Base-by-base conservation (phyloP, 352 stramenopile genomes). In the Albugo candida region DNA sequence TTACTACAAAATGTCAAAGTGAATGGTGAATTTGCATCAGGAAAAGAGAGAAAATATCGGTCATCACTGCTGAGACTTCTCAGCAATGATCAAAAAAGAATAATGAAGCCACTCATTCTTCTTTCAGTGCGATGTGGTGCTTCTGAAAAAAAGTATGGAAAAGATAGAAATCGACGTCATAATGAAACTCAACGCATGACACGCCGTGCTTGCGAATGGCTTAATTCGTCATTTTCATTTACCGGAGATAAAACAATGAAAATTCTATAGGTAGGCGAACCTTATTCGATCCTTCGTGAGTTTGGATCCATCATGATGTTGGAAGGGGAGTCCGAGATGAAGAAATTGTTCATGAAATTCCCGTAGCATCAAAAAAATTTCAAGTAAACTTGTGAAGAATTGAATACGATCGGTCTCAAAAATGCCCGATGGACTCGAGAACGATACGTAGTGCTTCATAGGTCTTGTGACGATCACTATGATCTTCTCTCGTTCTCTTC, bases 171-270 rank as follows among this genome's bases (percentile, higher is more conserved):
- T 48, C 67, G 68, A 27, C 63, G 66, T 40, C 31, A 49, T 37
- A 52, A 69, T 45, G 78, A 91, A 49, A 75, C 54, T n/a, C 66
- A 83, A 34, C 83, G 85, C 53, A 70, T 85, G 39, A 71, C 69
- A 34, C 78, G 78, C 2, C 72, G 75, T 14, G 78, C 86, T 20
- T 84, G 69, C 24, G 88, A 91, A 51, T 91, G 78, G 78, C 81
- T 88, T 49, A 81, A 63, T 1, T 75, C 74, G 18, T 85, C 73
- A 38, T 86, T 91, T 18, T 72, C 72, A 5, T 75, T 61, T 13
- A 61, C 64, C 5, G 72, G 71, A 13, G 71, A 86, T 10, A 71
- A 91, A 31, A 70, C 75, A 1, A 85, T 86, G 71, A 84, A 85
- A 39, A 72, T 92, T 10, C 48, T 92, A 3, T 87, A 70, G 0